Conservation (phyloP, 305 asterid species). For the Plantago rigida region DNA sequence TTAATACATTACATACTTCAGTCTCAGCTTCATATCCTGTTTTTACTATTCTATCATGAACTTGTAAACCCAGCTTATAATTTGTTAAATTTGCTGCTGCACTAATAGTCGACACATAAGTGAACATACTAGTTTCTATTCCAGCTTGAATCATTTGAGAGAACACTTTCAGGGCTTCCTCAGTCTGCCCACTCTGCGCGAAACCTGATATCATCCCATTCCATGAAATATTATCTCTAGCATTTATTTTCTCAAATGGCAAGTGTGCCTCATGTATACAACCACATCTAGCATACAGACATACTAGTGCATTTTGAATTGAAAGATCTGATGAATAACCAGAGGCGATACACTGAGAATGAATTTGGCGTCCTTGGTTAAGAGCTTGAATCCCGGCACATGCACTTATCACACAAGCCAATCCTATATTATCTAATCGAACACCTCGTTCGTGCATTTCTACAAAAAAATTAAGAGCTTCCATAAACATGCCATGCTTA, state of each 20-base stretch:
- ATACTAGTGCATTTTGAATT: slow-evolving; percentile 65
- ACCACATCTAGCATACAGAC: slow-evolving; percentile 80
- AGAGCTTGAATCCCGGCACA: slow-evolving; percentile 78
- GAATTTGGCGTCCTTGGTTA: slow-evolving; percentile 69
- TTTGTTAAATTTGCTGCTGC: slow-evolving; percentile 79
- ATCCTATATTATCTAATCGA: slow-evolving; percentile 70
- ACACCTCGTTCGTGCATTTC: slow-evolving; percentile 63
- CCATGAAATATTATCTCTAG: slow-evolving; percentile 65
- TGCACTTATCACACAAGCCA: slow-evolving; percentile 78
- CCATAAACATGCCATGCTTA: slow-evolving; percentile 53
- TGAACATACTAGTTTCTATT: slow-evolving; percentile 59
- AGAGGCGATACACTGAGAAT: slow-evolving; percentile 50
- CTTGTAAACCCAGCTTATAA: slow-evolving; percentile 60
- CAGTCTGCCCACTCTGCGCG: slow-evolving; percentile 69
- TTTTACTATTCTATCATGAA: slow-evolving; percentile 53
- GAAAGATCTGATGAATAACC: slow-evolving; percentile 67
- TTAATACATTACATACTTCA: slow-evolving; percentile 72
- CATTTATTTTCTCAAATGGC: slow-evolving; percentile 49
- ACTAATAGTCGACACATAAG: slow-evolving; percentile 81
- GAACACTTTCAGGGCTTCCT: slow-evolving; percentile 66
- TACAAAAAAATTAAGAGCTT: slow-evolving; percentile 53
- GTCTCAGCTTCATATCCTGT: slow-evolving; percentile 48
- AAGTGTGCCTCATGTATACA: slow-evolving; percentile 46
- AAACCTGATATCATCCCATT: slow-evolving; percentile 84
- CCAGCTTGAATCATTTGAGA: slow-evolving; percentile 60